Percentiles rank a stretch among this genome's conserved stretches.
phyloP scores from a whole-genome alignment of 2,329 filamentous ascomycete species.

The Fusarium tricinctum region DNA sequence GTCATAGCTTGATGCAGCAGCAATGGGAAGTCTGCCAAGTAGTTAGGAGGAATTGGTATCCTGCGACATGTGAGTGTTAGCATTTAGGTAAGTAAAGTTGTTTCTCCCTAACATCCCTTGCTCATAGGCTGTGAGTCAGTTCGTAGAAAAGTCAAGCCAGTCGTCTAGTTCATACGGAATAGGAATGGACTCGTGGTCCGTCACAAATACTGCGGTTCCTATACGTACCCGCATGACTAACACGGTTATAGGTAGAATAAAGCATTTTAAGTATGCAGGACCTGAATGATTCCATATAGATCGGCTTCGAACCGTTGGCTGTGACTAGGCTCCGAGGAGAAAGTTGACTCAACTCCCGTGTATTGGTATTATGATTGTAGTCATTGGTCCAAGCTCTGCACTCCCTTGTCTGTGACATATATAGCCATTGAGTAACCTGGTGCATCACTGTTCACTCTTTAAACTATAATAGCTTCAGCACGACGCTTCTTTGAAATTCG shows the following conservation, averaged over 20 bases:
- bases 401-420: neutral
- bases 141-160: neutral
- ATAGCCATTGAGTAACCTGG: neutral
- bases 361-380: neutral
- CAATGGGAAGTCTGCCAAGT: neutral
- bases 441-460: neutral
- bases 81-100: too few relatives aligned
- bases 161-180: neutral
- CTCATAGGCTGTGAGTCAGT: slow-evolving; percentile 1
- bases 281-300: slow-evolving; percentile 29
- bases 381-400: slow-evolving; percentile 10
- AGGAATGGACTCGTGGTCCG: neutral
- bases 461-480: neutral
- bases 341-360: neutral
- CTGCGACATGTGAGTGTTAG: neutral
- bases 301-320: neutral
- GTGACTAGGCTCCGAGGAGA: slow-evolving; percentile 15
- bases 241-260: slow-evolving; percentile 24
- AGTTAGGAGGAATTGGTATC: too few relatives aligned
- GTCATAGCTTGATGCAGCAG: slow-evolving; percentile 13
- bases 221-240: slow-evolving; percentile 26
- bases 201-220: slow-evolving; percentile 17
- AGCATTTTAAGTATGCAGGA: slow-evolving; percentile 11
- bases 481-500: neutral
- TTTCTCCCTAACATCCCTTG: neutral